Evolutionary conservation across 176 grass and related monocot species (phyloP), one percentile per base, ranked within the genome.

Genomic region (Raddia guianensis): DNA sequence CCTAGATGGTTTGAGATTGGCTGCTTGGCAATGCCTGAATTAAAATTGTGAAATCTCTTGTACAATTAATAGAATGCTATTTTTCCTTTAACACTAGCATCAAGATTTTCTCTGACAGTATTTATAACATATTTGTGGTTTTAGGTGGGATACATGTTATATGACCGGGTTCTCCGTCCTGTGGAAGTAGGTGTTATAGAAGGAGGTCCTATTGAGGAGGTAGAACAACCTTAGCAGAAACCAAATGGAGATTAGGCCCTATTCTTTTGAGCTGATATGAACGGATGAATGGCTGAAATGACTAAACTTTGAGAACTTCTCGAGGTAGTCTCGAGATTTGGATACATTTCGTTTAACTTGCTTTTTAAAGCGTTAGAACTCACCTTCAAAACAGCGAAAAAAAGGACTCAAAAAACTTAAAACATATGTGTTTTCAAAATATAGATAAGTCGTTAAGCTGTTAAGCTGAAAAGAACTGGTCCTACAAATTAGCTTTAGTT

Each of bases 101-200:
- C 3, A 12, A 68, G 45, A 18, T 55, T 8, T n/a, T 16, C 1
- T 0, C 3, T 45, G 0, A 3, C 40, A 52, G 27, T 46, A 50
- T 27, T 57, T 12, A 1, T 32, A 5, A 60, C 54, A 75, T 2
- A 59, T 49, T n/a, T 61, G 35, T 76, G 9, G 20, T 78, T 78
- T 70, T 88, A 94, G 91, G 81, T 72, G 8, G 91, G 91, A 7
- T 94, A 91, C 76, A 94, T 84, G 83, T 70, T 91, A 48, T 68
- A 91, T n/a, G 86, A 94, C n/a, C 91, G 83, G 0, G 86, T 94
- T 16, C 83, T 94, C 73, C 88, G 91, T 10, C 88, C 91, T 13
- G 91, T 88, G 1, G 88, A 93, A 86, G 91, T 93, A 0, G 91
- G 79, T 74, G 86, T 91, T 66, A 91, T 76, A 4, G 79, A 73